Base-by-base conservation (phyloP, 768 basidiomycete species). In the Leccinum truebloodii region DNA sequence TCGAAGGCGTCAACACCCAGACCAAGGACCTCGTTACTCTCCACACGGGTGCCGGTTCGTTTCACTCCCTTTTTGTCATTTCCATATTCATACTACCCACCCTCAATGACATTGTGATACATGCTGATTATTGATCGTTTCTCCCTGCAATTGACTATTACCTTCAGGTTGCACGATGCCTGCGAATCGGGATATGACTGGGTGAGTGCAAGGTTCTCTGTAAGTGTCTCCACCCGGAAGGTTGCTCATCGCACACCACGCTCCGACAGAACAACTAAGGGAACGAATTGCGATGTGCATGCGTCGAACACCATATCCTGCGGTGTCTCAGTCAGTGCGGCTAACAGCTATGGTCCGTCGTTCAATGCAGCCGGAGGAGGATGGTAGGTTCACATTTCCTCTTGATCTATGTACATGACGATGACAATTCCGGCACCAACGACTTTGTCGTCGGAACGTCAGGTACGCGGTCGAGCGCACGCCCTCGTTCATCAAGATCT, bases 391-490 rank as follows among this genome's bases (percentile, higher is more conserved):
- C n/a, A 59, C 16, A 67, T 35, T 2, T 4, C 18, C 3, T 35
- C 46, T n/a, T 16, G 10, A 4, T 39, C 4, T 3, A 41, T 39
- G n/a, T 44, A 6, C 3, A 12, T 26, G 8, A 0, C 3, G 2
- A 49, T 48, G 22, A 26, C 7, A 49, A 44, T 44, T 10, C n/a
- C 16, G n/a, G 10, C 10, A 20, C 3, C 9, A 20, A 20, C 5
- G 5, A 44, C n/a, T 44, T 44, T 20, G 41, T 44, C n/a, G 28
- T 4, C 10, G 20, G 30, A 50, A 49, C n/a, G 28, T 13, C n/a
- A 68, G 75, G 75, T 80, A 79, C 65, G 79, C 72, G 1, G 65
- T 77, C 24, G 73, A 75, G 58, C 70, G 75, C 37, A 72, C 69
- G 6, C 10, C 64, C 14, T 63, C 62, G 1, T 74, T 72, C 39